These are phyloP conservation scores for Lactarius sp. DNA, from an alignment of 768 basidiomycete species.

Conservation along the genomic window DNA sequence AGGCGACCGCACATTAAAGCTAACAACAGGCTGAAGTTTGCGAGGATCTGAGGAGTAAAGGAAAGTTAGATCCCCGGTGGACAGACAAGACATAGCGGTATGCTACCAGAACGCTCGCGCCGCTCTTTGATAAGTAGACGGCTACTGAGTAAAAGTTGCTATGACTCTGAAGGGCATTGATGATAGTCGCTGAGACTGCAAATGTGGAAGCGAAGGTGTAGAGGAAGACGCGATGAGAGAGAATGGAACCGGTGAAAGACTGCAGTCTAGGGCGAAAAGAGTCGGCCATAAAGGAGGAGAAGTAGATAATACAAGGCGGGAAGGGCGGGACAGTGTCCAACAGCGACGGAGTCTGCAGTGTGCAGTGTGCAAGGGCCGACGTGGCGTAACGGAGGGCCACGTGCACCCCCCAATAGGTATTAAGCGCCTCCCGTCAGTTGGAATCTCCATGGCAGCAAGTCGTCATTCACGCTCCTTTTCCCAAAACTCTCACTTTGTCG, in stretches of 20 bases:
- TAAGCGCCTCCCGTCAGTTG: too few relatives aligned
- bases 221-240: slow-evolving; percentile 59
- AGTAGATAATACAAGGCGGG: not conserved
- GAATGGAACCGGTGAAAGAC: slow-evolving; percentile 45
- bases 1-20: slow-evolving; percentile 71
- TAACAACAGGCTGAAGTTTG: slow-evolving; percentile 82
- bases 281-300: slow-evolving; percentile 33
- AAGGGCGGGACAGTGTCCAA: too few relatives aligned
- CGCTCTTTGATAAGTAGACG: slow-evolving; percentile 89
- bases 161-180: slow-evolving; percentile 74
- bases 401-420: too few relatives aligned
- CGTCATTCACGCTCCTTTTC: not conserved
- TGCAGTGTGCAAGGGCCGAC: not conserved
- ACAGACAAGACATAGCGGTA: not conserved
- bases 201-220: slow-evolving; percentile 65
- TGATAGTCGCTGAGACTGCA: slow-evolving; percentile 67
- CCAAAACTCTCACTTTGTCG: not conserved
- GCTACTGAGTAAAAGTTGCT: slow-evolving; percentile 93
- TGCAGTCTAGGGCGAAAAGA: slow-evolving; percentile 49
- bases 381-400: slow-evolving; percentile 1
- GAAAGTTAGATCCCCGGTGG: not conserved
- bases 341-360: not conserved
- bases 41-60: slow-evolving; percentile 57
- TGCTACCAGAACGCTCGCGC: slow-evolving; percentile 84
- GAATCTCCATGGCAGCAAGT: not conserved